These are phyloP conservation scores for Murraya paniculata DNA, from an alignment of 345 rosid genomes.

Conservation along the genomic window DNA sequence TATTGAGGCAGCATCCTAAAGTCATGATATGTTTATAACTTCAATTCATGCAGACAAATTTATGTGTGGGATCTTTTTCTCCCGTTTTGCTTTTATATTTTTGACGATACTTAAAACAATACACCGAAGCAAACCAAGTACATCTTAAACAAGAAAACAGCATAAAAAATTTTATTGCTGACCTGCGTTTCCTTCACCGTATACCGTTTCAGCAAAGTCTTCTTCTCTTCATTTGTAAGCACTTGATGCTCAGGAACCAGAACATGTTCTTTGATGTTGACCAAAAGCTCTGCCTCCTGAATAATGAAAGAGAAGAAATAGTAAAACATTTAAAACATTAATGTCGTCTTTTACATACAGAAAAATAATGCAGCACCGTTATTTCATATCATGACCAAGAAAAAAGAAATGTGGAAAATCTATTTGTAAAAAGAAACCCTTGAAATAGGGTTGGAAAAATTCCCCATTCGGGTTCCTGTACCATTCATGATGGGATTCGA, in stretches of 20 bases:
- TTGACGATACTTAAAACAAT: too few species aligned
- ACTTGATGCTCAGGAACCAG: conserved; percentile 83
- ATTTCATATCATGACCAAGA: not conserved
- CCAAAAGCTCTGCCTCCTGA: conserved; percentile 71
- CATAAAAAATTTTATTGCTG: conserved; percentile 1
- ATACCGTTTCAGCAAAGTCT: conserved; percentile 70
- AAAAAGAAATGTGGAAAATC: not conserved
- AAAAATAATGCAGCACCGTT: not conserved
- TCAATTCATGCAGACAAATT: not conserved
- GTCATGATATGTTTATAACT: not conserved
- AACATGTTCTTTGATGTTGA: conserved; percentile 73
- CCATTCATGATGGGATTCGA: too few species aligned
- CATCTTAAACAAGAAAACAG: not conserved
- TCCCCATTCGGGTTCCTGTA: too few species aligned
- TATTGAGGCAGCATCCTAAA: not conserved
- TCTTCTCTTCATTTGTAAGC: conserved; percentile 69
- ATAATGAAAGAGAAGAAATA: conserved; percentile 9
- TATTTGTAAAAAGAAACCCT: not conserved
- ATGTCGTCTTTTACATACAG: not conserved
- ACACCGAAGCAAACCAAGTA: not conserved
- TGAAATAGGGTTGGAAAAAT: not conserved
- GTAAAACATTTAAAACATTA: too few species aligned
- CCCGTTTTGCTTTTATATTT: too few species aligned
- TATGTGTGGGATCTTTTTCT: not conserved
- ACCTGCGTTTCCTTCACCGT: conserved; percentile 89